Evolutionary conservation across 768 basidiomycete species (phyloP), one percentile per base, ranked within the genome.

Genomic region (Strobilomyces echinocephalus): DNA sequence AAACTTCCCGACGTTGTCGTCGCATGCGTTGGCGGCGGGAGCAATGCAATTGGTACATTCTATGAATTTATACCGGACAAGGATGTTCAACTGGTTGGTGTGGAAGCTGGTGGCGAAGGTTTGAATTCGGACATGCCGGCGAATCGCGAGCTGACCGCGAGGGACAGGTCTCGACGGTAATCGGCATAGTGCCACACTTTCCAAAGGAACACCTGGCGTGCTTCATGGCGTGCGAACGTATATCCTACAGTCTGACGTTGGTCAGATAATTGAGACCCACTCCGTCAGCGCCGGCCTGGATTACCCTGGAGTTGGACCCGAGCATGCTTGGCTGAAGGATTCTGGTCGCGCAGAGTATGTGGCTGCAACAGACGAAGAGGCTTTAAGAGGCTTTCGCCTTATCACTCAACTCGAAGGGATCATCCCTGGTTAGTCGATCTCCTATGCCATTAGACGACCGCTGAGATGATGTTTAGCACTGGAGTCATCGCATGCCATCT

Each of bases 21-120:
- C 6, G 97, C 97, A 24, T 99, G 97, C 69, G 97, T 98, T 40
- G 97, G 97, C 26, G 97, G 97, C 45, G 97, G 97, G 11, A 91
- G 87, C 68, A 98, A 99, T 68, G 93, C 97, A 15, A 99, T 99
- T 59, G 97, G 95, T 28, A 87, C 95, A 11, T 99, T 99, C 81
- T 91, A 91, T 70, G 91, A 97, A 62, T 99, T 98, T 72, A 95
- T 98, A 68, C 75, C 77, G 8, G 92, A 98, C 67, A 86, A 90
- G 70, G 76, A 69, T 42, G 95, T 98, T 21, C 80, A 87, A 35
- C 74, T 99, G 31, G 73, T 98, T 31, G 97, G 97, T 56, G 95
- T 99, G 10, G 97, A 99, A 68, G 97, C 97, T 39, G 97, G 94
- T 54, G 97, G 97, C 49, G 93, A 98, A 77, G 97, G 95, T 87